Base-by-base conservation (phyloP, 108 stramenopile genomes). In the Cyclotella kingstonii region DNA sequence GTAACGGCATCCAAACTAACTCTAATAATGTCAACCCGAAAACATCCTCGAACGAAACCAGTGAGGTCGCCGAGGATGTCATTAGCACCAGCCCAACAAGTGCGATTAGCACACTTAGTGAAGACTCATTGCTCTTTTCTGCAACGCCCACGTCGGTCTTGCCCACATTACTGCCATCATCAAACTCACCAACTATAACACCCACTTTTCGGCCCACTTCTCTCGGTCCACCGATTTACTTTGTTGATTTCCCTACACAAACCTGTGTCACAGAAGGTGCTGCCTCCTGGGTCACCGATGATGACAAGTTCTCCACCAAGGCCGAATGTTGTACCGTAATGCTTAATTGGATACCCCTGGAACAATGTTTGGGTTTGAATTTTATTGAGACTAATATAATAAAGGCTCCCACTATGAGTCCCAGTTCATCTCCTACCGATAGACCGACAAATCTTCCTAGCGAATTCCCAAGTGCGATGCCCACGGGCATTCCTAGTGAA, bases 201-300 rank as follows among this genome's bases (percentile, higher is more conserved):
- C 60, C 60, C 33, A 62, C 60, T 5, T 26, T 33, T 18, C 60
- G 60, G 2, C 28, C 29, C 18, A 62, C 60, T 22, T 49, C 40
- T 23, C 29, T 48, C 35, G 60, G 60, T 15, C 44, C 45, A 21
- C 39, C 60, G 19, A 54, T 66, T 5, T 66, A 66, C 33, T 66
- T 25, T 26, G 51, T 41, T 12, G 64, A 66, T 35, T 66, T 54
- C 33, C 64, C 64, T 21, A 45, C 64, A 2, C 64, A 52, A 45
- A 27, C 43, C 19, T 66, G 64, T 34, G 15, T 23, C 4, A 46
- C 53, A 8, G 31, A 31, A 27, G 11, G 2, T 0, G 14, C 23
- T 9, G 44, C 64, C 30, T 3, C 3, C 9, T 66, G 64, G 64
- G 18, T 54, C 34, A 43, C 29, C 2, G 15, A 38, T 17, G 43